Evolutionary conservation across 805 yeast species (phyloP), one percentile per base, ranked within the genome.

Genomic region (Suhomyces sp.): DNA sequence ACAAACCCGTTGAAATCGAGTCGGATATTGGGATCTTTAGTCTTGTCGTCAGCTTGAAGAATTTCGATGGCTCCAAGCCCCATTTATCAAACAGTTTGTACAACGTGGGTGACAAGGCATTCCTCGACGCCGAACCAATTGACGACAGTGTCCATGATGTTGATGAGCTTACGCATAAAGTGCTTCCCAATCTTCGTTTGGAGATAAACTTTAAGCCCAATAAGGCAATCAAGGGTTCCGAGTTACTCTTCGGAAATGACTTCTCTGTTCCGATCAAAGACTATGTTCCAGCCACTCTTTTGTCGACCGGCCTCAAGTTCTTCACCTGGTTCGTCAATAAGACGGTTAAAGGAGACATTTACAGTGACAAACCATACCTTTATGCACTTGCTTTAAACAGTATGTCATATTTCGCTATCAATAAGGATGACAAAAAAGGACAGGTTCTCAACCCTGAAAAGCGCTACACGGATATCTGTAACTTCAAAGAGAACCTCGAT

Each of bases 171-270:
- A 16, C 31, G 23, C 27, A 28, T 9, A 29, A 34, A 4, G 28
- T 31, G 5, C 21, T 34, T 10, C 61, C 68, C 15, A 68, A 66
- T 37, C 44, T 68, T 14, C 45, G 64, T 12, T 44, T 68, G 12
- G 46, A 55, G 12, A 51, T 66, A n/a, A 54, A 56, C 23, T 66
- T 76, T 40, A 58, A 48, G 8, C 83, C 81, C 27, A 58, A 48
- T 8, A 36, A 40, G 4, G 63, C 60, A 14, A 57, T 79, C n/a
- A 49, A 47, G 13, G 85, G 83, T 2, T 64, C 72, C 26, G 67
- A 70, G n/a, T 56, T 82, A 25, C 39, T 76, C n/a, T 81, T 77
- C 59, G 88, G 88, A 1, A 82, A 82, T 50, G 88, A 82, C 48
- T 79, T 79, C 51, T 75, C 70, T 7, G 51, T 63, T n/a, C 80